Evolutionary conservation across 148 eudicot genomes (phyloP).

Genomic region (Rhododendron henanense): DNA sequence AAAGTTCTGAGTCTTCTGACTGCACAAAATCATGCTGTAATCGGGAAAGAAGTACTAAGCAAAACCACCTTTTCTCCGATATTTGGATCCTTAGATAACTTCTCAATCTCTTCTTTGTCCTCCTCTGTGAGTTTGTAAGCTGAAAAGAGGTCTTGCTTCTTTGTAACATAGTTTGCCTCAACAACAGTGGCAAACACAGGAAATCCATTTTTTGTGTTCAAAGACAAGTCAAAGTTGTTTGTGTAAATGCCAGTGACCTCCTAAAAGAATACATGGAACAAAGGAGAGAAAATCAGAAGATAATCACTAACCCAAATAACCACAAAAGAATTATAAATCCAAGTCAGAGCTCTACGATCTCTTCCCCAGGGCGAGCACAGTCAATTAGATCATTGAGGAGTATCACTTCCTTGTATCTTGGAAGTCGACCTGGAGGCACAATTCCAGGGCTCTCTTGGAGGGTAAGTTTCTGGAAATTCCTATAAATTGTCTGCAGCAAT

Average conservation of each 20-base stretch:
- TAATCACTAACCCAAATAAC: neutral
- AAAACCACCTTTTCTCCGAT: conserved; percentile 80
- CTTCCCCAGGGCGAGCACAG: conserved; percentile 99
- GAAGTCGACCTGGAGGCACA: conserved; percentile 97
- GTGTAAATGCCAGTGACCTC: conserved; percentile 96
- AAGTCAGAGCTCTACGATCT: conserved; percentile 55
- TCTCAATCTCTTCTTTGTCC: conserved; percentile 94
- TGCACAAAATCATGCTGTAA: neutral
- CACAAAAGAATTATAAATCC: neutral
- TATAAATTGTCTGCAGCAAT: conserved; percentile 74
- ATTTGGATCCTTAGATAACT: conserved; percentile 84
- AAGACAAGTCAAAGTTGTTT: conserved; percentile 87
- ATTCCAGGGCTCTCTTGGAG: conserved; percentile 99
- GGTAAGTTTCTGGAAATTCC: conserved; percentile 95
- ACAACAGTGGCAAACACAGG: conserved; percentile 97
- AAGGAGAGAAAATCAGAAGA: conserved; percentile 7
- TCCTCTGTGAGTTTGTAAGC: conserved; percentile 93
- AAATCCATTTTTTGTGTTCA: conserved; percentile 94
- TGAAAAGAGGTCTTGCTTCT: conserved; percentile 96
- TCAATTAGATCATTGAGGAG: conserved; percentile 92
- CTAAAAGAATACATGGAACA: conserved; percentile 32
- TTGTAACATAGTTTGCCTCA: conserved; percentile 91
- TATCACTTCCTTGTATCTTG: conserved; percentile 97
- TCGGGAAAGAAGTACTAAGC: neutral
- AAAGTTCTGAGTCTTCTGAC: neutral